Evolutionary conservation across 2,329 filamentous ascomycete species (phyloP), one percentile per base, ranked within the genome.

Genomic region (Colletotrichum phormii): DNA sequence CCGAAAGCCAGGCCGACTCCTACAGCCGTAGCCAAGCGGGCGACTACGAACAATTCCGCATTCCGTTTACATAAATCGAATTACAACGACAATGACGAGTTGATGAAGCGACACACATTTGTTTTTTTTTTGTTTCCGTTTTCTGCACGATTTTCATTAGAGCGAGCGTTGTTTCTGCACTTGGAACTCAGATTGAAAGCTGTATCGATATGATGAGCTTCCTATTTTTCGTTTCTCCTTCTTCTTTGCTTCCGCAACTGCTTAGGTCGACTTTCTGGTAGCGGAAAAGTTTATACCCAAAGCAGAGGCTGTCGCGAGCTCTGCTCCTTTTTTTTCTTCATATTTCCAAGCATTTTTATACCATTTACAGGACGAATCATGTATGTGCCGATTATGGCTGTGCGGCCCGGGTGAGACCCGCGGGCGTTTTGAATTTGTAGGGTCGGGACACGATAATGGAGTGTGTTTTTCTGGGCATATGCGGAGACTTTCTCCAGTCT

Each of bases 1-100:
- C 86, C 24, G 83, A 82, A 37, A 90, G 88, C 71, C 87, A 88
- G 71, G 84, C 88, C 2, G 84, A 84, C 69, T 87, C 87, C 18
- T 86, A 80, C 75, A 77, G 79, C 2, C 82, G 82, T 26, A 71
- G 75, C 57, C 68, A 64, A 42, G 71, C 65, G 26, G 72, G 69
- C 55, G 75, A 71, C 15, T 78, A 79, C 54, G 54, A 67, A 5
- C 77, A 78, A 26, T 49, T 42, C 26, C 55, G 75, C 72, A 54
- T 69, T 9, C 60, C 72, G 9, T 72, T 75, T 63, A 70, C 62
- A 26, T 74, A 22, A 74, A n/a, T 49, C 9, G 55, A n/a, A 24
- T 31, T 24, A 18, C 57, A 58, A 74, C 37, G 66, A 65, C 11
- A 60, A 67, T 75, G 71, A 76, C 24, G 64, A 70, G 54, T 71